A percentile compares a stretch with the other conserved stretches of the same genome.
Evolutionary conservation across 1,284 basidiomycete genomes (phyloP).

Genomic region (Thecaphora thlaspeos): DNA sequence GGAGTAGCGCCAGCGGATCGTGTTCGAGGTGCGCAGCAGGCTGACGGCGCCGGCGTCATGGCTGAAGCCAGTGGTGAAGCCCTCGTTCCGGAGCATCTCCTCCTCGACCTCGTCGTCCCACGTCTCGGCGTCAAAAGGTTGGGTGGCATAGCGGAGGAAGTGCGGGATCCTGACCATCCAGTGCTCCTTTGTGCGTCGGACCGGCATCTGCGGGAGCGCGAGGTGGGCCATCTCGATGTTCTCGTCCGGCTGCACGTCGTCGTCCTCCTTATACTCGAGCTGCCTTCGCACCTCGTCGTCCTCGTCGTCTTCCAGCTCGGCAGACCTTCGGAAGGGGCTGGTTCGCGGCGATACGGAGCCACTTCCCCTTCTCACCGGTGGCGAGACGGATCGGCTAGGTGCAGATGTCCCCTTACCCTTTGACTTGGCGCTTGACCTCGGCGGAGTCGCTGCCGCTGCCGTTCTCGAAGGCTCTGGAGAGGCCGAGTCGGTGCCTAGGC

Average conservation of each 20-base stretch:
- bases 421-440: too few species aligned
- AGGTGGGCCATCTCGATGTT: conserved; percentile 63
- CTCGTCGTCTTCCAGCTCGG: conserved; percentile 17
- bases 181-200: conserved; percentile 51
- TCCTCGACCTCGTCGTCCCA: conserved; percentile 50
- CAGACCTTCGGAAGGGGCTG: conserved; percentile 6
- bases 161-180: conserved; percentile 53
- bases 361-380: too few species aligned
- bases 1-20: conserved; percentile 83
- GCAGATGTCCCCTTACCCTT: too few species aligned
- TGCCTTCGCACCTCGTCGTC: conserved; percentile 32
- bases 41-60: conserved; percentile 57
- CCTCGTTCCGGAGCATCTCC: conserved; percentile 50
- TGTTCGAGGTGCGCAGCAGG: conserved; percentile 77
- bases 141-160: conserved; percentile 48
- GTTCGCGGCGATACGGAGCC: neutral
- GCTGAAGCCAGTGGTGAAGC: conserved; percentile 61
- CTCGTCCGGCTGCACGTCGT: conserved; percentile 63
- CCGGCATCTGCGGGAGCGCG: conserved; percentile 40
- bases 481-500: conserved; percentile 20
- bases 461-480: conserved; percentile 9
- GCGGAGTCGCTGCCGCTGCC: too few species aligned
- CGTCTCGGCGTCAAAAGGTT: conserved; percentile 39
- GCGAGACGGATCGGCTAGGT: too few species aligned
- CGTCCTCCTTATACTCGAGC: conserved; percentile 59